Evolutionary conservation across 495 filamentous ascomycete species (phyloP), one percentile per base, ranked within the genome.

Genomic region (Tuber magnatum): DNA sequence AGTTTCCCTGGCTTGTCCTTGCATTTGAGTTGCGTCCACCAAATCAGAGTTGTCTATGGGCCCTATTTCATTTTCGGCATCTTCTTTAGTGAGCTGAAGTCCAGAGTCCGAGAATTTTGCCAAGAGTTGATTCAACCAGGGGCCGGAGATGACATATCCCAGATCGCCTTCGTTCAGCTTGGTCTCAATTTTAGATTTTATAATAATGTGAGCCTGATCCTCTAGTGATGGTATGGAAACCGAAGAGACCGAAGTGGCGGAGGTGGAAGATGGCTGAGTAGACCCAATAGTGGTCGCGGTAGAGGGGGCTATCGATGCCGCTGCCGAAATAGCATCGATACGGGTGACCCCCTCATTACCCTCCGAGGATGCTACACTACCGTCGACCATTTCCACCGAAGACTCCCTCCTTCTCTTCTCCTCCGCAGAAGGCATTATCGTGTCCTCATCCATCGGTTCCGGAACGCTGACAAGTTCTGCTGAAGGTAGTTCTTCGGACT

Each of bases 41-140:
- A 91, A 88, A 78, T 93, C 92, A 8, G 92, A 89, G 82, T 97
- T 98, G 84, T 97, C 93, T 42, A 98, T 90, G 0, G 92, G 92
- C 3, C 93, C 94, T 46, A 95, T 87, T 18, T 89, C 86, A 18
- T 87, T 89, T 74, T 92, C 90, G 43, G 87, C 85, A 70, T 89
- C 88, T 79, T 94, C 92, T 77, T 87, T 88, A 22, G 85, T 85
- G 41, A 85, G 82, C 32, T 90, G 87, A 5, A 88, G 40, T 20
- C 41, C 75, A 44, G 68, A 84, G 65, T 90, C 43, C 7, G 75
- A 68, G 38, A 39, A 89, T 74, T 93, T 87, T 20, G 91, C 87
- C 75, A 91, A 85, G 3, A 97, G 93, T 48, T 89, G 87, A 65
- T 86, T 86, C 39, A 98, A 86, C 95, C 95, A 99, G 71, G 86